A percentile compares a stretch with the other conserved stretches of the same genome.
These are phyloP conservation scores for Candida rishiriensis DNA, from an alignment of 805 yeast species.

Conservation along the genomic window DNA sequence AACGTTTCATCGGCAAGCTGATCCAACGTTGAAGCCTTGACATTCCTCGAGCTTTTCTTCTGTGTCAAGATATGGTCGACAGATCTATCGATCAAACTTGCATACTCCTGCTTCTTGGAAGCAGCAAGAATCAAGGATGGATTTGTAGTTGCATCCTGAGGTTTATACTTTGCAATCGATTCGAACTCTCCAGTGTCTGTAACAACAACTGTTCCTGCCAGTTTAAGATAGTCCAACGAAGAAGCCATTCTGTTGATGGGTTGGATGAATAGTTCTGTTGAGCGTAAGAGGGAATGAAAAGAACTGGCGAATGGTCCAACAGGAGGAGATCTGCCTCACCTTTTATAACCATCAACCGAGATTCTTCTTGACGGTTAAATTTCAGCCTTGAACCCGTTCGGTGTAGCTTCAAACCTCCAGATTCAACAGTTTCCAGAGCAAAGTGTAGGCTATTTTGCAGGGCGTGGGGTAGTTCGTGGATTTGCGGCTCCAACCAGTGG, in stretches of 20 bases:
- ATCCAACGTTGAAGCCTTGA: conserved; percentile 14
- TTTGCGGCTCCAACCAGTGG: too few species aligned
- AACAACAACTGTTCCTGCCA: conserved; percentile 92
- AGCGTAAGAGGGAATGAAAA: too few species aligned
- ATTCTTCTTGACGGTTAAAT: too few species aligned
- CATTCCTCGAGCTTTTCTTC: conserved; percentile 39
- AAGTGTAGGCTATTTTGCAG: too few species aligned
- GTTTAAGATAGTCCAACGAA: conserved; percentile 88
- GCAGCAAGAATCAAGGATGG: conserved; percentile 97
- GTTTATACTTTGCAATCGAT: conserved; percentile 93
- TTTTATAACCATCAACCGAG: too few species aligned
- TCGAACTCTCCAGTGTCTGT: conserved; percentile 99
- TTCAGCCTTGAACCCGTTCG: too few species aligned
- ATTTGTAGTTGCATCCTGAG: conserved; percentile 99
- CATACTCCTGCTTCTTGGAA: conserved; percentile 82
- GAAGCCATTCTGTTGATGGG: conserved; percentile 25
- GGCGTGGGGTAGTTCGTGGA: too few species aligned
- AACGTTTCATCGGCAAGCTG: conserved; percentile 75
- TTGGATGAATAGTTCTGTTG: too few species aligned
- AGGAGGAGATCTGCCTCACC: too few species aligned
- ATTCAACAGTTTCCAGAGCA: too few species aligned
- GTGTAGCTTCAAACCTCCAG: too few species aligned
- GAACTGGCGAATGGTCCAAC: too few species aligned
- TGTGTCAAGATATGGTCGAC: conserved; percentile 67
- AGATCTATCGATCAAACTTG: conserved; percentile 83